Evolutionary conservation across 352 stramenopile genomes (phyloP).

Genomic region (Phytophthora palmivora): DNA sequence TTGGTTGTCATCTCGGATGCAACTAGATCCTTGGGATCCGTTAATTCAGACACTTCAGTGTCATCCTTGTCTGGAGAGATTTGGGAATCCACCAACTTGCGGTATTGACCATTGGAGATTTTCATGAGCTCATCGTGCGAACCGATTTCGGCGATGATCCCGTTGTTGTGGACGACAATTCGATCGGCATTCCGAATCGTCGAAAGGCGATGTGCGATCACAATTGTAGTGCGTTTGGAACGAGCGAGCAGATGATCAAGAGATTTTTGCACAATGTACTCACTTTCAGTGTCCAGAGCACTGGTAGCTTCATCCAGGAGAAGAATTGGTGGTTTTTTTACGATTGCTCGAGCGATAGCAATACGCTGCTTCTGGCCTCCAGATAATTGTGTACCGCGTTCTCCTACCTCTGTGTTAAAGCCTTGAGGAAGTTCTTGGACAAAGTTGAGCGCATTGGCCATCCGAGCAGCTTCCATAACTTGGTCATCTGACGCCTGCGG

Average conservation of each 20-base stretch:
- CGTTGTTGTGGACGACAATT: slow-evolving; percentile 76
- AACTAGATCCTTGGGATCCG: neutral
- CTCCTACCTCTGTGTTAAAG: too few species aligned
- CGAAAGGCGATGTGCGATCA: slow-evolving; percentile 84
- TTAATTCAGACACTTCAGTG: neutral
- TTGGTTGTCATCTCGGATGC: neutral
- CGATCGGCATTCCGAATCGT: slow-evolving; percentile 80
- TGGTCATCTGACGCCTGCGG: too few species aligned
- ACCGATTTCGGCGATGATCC: slow-evolving; percentile 67
- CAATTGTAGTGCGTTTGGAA: slow-evolving; percentile 80
- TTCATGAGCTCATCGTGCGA: slow-evolving; percentile 71
- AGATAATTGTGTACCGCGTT: slow-evolving; percentile 75
- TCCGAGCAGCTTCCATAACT: too few species aligned
- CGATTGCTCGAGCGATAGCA: slow-evolving; percentile 90
- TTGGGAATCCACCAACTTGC: slow-evolving; percentile 9
- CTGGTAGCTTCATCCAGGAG: slow-evolving; percentile 36
- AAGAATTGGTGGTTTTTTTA: slow-evolving; percentile 87
- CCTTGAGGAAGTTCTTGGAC: too few species aligned
- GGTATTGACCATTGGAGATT: slow-evolving; percentile 16
- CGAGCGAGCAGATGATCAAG: slow-evolving; percentile 64
- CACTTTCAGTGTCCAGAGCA: slow-evolving; percentile 74
- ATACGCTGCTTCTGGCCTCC: slow-evolving; percentile 95
- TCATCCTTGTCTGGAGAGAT: neutral
- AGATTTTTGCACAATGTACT: slow-evolving; percentile 91
- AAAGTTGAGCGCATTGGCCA: too few species aligned